Evolutionary conservation across 2,329 filamentous ascomycete species (phyloP).

Genomic region (Xylogone sp.): DNA sequence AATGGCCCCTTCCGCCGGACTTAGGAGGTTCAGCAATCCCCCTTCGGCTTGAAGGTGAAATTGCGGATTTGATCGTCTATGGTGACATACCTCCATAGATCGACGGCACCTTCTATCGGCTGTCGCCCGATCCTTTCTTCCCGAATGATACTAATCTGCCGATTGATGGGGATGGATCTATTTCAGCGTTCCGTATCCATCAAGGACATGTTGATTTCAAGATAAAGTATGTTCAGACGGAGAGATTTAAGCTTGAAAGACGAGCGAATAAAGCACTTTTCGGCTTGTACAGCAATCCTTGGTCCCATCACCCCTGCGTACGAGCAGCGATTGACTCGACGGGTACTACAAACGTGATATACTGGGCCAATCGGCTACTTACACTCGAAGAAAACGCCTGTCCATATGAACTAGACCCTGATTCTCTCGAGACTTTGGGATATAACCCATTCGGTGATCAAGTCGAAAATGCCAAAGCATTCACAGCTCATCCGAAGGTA

Average conservation of each 20-base stretch:
- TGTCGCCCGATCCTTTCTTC: too few species aligned
- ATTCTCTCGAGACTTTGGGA: constrained; percentile 41
- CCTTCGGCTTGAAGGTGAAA: constrained; percentile 1
- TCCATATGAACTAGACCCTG: constrained; percentile 41
- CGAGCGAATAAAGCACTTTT: constrained; percentile 33
- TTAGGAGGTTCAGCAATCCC: too few species aligned
- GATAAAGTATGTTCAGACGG: constrained; percentile 23
- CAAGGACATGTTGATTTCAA: constrained; percentile 22
- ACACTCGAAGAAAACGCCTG: constrained; percentile 50
- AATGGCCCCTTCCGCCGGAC: too few species aligned
- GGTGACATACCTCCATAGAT: constrained; percentile 32
- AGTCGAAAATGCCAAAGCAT: constrained; percentile 36
- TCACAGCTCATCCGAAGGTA: constrained; percentile 48
- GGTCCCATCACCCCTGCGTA: constrained; percentile 50
- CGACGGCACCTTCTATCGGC: constrained; percentile 37
- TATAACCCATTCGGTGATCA: constrained; percentile 46
- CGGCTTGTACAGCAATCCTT: constrained; percentile 52
- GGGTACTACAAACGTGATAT: constrained; percentile 55
- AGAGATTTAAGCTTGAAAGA: constrained; percentile 20
- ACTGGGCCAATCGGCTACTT: constrained; percentile 49
- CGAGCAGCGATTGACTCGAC: constrained; percentile 50
- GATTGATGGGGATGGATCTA: constrained; percentile 23
- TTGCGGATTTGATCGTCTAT: background rate
- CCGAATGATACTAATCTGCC: too few species aligned
- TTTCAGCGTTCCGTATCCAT: constrained; percentile 23